Conservation (phyloP, 495 filamentous ascomycete species). For the Trichocladium antarcticum region DNA sequence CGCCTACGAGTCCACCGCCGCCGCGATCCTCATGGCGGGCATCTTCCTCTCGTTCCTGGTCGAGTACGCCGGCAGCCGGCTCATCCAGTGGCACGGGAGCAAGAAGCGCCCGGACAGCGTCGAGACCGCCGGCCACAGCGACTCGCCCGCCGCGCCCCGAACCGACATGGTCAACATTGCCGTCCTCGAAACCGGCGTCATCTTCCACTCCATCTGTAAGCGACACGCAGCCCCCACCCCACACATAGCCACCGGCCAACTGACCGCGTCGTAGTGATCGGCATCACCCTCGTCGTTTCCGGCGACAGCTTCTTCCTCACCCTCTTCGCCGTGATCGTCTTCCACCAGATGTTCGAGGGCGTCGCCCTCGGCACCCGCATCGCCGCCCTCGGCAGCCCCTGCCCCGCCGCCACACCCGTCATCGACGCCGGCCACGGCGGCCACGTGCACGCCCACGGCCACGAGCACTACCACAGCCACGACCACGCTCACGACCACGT, state of each 20-base stretch:
- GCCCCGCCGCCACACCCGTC: neutral
- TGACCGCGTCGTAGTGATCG: constrained; percentile 35
- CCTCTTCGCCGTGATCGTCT: constrained; percentile 48
- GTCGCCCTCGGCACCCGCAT: constrained; percentile 67
- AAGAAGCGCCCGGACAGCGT: neutral
- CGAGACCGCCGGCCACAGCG: neutral
- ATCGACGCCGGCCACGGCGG: neutral
- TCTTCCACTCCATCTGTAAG: constrained; percentile 58
- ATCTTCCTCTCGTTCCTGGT: constrained; percentile 51
- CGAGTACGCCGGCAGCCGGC: constrained; percentile 46
- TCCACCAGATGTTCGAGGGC: constrained; percentile 70
- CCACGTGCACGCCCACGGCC: neutral
- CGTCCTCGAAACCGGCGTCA: constrained; percentile 58
- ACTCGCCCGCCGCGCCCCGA: neutral
- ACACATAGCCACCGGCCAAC: neutral
- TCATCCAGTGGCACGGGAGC: constrained; percentile 31
- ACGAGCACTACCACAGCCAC: constrained; percentile 11
- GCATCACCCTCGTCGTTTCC: constrained; percentile 47
- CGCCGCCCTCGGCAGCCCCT: constrained; percentile 37
- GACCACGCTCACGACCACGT: neutral
- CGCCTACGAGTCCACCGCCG: constrained; percentile 48
- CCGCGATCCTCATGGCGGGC: constrained; percentile 55
- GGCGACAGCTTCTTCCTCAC: constrained; percentile 46
- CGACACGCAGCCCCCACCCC: neutral
- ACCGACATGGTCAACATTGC: constrained; percentile 44